phyloP scores from a whole-genome alignment of 1,139 yeast genomes.

The Yamadazyma spencermartinsiae region DNA sequence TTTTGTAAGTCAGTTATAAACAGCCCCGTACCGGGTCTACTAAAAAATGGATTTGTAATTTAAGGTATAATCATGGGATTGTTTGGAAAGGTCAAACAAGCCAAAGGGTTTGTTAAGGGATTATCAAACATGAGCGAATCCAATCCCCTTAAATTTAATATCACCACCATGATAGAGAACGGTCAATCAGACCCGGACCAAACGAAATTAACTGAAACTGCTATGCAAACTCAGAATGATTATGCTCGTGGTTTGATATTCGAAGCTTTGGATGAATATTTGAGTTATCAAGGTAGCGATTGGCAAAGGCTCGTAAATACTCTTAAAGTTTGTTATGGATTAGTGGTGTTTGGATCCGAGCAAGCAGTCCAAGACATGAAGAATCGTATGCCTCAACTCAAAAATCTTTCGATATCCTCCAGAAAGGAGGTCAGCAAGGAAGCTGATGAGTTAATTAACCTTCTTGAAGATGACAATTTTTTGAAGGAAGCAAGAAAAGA shows the following conservation, averaged over 20 bases:
- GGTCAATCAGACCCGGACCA: slow-evolving; percentile 1
- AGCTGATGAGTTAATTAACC: slow-evolving; percentile 1
- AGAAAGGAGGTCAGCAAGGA: background rate
- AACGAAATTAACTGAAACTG: background rate
- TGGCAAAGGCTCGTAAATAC: background rate
- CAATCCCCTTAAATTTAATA: slow-evolving; percentile 2
- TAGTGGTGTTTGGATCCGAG: slow-evolving; percentile 2
- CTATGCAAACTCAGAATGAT: slow-evolving; percentile 5
- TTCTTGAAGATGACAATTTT: slow-evolving; percentile 2
- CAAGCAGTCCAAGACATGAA: slow-evolving; percentile 1
- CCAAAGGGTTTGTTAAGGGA: slow-evolving; percentile 4
- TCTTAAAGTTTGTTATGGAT: background rate
- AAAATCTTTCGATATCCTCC: background rate
- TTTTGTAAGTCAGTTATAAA: no score
- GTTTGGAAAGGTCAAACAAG: slow-evolving; percentile 3
- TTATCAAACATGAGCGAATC: background rate
- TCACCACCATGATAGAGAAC: slow-evolving; percentile 4
- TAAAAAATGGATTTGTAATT: no score
- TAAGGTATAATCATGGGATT: slow-evolving; percentile 4
- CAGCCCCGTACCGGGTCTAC: no score
- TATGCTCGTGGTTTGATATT: slow-evolving; percentile 1
- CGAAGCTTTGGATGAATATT: slow-evolving; percentile 4
- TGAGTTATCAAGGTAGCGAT: slow-evolving; percentile 2
- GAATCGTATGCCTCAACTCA: background rate
- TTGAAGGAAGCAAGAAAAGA: slow-evolving; percentile 1